Percentiles rank a stretch among this genome's conserved stretches.
Evolutionary conservation across 2,329 filamentous ascomycete genomes (phyloP).

Genomic region (Scytalidium lignicola): DNA sequence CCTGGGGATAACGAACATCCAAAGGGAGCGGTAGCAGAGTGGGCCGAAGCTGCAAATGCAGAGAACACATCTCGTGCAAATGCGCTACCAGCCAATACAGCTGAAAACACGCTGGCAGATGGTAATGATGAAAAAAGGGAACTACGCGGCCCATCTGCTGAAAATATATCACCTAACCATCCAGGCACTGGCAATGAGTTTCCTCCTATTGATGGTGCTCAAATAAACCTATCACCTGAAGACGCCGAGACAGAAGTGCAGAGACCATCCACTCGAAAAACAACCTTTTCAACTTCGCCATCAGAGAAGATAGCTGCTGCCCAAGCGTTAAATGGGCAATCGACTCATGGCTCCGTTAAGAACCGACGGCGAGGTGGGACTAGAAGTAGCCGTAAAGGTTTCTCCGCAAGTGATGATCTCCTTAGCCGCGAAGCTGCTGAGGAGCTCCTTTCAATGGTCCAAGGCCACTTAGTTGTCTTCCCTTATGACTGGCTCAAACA

Average conservation of each 20-base stretch:
- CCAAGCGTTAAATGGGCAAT: background rate
- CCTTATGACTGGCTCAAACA: constrained; percentile 93
- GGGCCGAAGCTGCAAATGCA: constrained; percentile 18
- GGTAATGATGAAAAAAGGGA: constrained; percentile 19
- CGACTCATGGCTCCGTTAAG: constrained; percentile 43
- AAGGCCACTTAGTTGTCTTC: constrained; percentile 86
- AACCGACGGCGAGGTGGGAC: constrained; percentile 65
- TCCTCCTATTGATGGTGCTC: constrained; percentile 37
- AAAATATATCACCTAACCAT: constrained; percentile 37
- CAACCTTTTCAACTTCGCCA: constrained; percentile 47
- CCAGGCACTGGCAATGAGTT: constrained; percentile 40
- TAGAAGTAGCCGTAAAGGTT: constrained; percentile 54
- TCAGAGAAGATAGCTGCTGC: constrained; percentile 8
- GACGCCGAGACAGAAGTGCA: constrained; percentile 24
- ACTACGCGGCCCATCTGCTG: constrained; percentile 18
- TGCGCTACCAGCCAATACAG: constrained; percentile 8
- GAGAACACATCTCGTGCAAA: constrained; percentile 15
- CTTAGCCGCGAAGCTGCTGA: constrained; percentile 73
- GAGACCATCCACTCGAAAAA: constrained; percentile 42
- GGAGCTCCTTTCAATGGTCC: constrained; percentile 72
- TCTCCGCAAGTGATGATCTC: constrained; percentile 67
- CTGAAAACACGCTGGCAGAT: constrained; percentile 18
- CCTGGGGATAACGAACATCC: constrained; percentile 11
- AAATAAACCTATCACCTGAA: constrained; percentile 14
- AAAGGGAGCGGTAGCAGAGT: constrained; percentile 21